Evolutionary conservation across 192 early-diverging fungal genomes (phyloP).

Genomic region (Coemansia sp.): DNA sequence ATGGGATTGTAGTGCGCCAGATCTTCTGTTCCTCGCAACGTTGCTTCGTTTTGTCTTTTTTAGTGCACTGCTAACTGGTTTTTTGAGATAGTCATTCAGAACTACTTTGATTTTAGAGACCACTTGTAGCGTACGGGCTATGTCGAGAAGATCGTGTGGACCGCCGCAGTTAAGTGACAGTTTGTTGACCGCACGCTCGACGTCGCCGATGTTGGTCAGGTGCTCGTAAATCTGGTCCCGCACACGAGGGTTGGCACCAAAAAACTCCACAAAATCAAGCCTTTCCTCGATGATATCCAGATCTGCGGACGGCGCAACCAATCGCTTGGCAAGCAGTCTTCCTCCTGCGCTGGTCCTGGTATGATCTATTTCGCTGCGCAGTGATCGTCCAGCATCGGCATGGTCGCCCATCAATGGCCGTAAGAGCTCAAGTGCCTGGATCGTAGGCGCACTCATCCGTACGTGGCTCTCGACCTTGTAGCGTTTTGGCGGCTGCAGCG

Average conservation of each 20-base stretch:
- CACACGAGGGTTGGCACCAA: conserved; percentile 58
- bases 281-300: conserved; percentile 66
- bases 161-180: conserved; percentile 67
- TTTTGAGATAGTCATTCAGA: conserved; percentile 29
- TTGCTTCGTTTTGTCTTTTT: neutral
- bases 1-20: conserved; percentile 1
- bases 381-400: conserved; percentile 56
- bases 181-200: conserved; percentile 68
- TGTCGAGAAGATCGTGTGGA: conserved; percentile 62
- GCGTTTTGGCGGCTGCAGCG: conserved; percentile 62
- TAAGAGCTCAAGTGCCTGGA: conserved; percentile 76
- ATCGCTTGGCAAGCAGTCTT: conserved; percentile 68
- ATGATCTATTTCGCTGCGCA: conserved; percentile 70
- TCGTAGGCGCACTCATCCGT: conserved; percentile 78
- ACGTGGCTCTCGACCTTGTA: conserved; percentile 61
- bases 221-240: conserved; percentile 52
- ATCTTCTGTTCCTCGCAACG: neutral
- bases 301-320: conserved; percentile 69
- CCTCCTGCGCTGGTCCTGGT: conserved; percentile 81
- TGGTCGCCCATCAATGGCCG: conserved; percentile 56
- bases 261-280: conserved; percentile 74
- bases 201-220: conserved; percentile 63
- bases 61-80: neutral
- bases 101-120: conserved; percentile 50
- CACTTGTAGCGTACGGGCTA: conserved; percentile 60